Percentiles rank a stretch among this genome's conserved stretches.
These are phyloP conservation scores for Arachnomyces sp. DNA, from an alignment of 2,329 filamentous ascomycete species.

Conservation along the genomic window DNA sequence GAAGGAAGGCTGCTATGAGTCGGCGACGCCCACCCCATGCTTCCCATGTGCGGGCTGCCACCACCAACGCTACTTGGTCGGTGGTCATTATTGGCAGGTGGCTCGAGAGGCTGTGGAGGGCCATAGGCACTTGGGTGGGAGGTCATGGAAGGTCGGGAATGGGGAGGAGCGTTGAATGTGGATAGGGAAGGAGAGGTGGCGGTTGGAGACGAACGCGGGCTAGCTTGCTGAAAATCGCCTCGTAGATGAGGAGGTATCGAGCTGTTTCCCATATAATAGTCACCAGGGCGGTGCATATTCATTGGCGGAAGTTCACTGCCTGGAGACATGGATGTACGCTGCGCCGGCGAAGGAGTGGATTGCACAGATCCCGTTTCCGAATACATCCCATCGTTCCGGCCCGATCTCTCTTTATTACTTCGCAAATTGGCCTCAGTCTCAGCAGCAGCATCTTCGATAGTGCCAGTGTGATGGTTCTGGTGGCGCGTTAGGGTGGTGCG, in stretches of 20 bases:
- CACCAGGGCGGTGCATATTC: constrained; percentile 62
- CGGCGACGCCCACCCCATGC: constrained; percentile 79
- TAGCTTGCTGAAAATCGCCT: constrained; percentile 62
- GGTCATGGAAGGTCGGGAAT: constrained; percentile 56
- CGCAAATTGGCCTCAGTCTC: constrained; percentile 82
- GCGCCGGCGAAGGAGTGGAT: constrained; percentile 74
- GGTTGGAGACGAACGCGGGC: constrained; percentile 57
- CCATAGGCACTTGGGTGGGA: constrained; percentile 79
- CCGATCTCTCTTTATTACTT: constrained; percentile 33
- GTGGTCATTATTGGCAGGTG: constrained; percentile 68
- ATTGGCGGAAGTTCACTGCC: constrained; percentile 65
- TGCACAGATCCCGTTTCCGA: constrained; percentile 39
- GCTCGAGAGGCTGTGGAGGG: constrained; percentile 77
- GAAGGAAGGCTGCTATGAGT: constrained; percentile 65
- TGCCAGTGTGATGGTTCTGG: constrained; percentile 92
- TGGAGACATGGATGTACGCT: constrained; percentile 74
- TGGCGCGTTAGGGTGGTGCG: constrained; percentile 91
- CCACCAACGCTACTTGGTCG: constrained; percentile 61
- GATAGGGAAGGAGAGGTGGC: constrained; percentile 59
- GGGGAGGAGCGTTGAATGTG: constrained; percentile 47
- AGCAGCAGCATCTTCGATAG: constrained; percentile 84
- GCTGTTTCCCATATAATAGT: constrained; percentile 74
- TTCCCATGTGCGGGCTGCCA: constrained; percentile 78
- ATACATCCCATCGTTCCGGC: constrained; percentile 32
- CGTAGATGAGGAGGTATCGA: constrained; percentile 78